phyloP scores from a whole-genome alignment of 352 stramenopile species.

The Pythium folliculosum region DNA sequence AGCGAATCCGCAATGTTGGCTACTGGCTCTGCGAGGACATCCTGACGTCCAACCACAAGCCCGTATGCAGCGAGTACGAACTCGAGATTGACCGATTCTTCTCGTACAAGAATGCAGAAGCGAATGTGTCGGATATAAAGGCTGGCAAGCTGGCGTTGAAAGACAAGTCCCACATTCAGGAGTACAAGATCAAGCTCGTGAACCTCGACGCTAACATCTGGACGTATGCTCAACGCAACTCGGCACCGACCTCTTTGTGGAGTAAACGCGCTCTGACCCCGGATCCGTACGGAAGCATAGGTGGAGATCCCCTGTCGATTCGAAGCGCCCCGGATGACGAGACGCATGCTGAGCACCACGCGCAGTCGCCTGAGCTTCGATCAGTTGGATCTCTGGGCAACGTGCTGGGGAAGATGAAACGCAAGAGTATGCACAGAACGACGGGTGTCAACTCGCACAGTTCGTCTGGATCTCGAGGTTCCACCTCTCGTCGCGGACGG shows the following conservation, averaged over 20 bases:
- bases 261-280: conserved; percentile 17
- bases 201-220: conserved; percentile 82
- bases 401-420: conserved; percentile 26
- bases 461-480: not conserved
- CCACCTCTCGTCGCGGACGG: conserved; percentile 14
- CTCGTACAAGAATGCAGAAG: conserved; percentile 66
- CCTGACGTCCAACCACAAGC: conserved; percentile 69
- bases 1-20: conserved; percentile 50
- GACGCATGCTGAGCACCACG: not conserved
- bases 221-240: conserved; percentile 43
- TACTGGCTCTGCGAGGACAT: conserved; percentile 78
- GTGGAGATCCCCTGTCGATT: conserved; percentile 1
- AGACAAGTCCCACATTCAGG: conserved; percentile 61
- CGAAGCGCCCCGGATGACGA: conserved; percentile 8
- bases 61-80: conserved; percentile 70
- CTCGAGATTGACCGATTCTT: conserved; percentile 78
- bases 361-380: conserved; percentile 10
- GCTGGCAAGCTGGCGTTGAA: conserved; percentile 53
- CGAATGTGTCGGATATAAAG: conserved; percentile 41
- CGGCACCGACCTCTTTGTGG: conserved; percentile 12
- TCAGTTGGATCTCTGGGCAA: conserved; percentile 17
- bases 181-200: conserved; percentile 74
- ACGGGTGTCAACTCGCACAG: not conserved
- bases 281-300: conserved; percentile 5
- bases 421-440: conserved; percentile 10